Base-by-base conservation (phyloP, 2,329 filamentous ascomycete species). In the Verticillium dahliae region DNA sequence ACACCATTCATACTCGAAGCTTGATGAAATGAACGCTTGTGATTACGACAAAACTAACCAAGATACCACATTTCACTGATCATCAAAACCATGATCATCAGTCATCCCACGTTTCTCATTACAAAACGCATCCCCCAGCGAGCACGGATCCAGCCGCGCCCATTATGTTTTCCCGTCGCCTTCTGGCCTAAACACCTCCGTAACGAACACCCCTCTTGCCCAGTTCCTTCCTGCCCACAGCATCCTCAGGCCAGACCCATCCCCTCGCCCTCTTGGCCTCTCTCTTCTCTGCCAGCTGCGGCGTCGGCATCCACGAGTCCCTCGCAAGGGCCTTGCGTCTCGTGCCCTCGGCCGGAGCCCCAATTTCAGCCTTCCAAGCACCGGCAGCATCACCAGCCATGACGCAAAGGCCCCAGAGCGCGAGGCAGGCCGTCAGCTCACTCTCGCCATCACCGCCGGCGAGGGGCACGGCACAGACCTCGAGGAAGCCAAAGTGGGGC, bases 401-500 rank as follows among this genome's bases (percentile, higher is more conserved):
- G 80, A 89, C 88, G 74, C 90, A 91, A 45, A 93, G 77, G 59
- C 88, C 91, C 88, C 89, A 93, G 38, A 93, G 82, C 1, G 90
- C 90, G 7, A 93, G 80, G 64, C 86, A 85, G 13, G 89, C 89
- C 0, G 90, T 92, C 68, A 91, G 80, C 60, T 82, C 80, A 6
- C 79, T 73, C 56, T 76, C 75, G 6, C 71, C 67, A 67, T 75
- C 68, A 18, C 68, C 70, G 50, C 65, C 67, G n/a, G 81, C 81
- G 45, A 88, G 81, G 68, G 84, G 85, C 22, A 88, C 81, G 54
- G 80, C 82, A 18, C 80, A 78, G 34, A 96, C 83, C 74, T 98
- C 93, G 5, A 97, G 80, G 74, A 88, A 91, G n/a, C 94, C 93
- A 71, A 97, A 97, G 72, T 92, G 87, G 0, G 93, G 93, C 1